These are phyloP conservation scores for Lipomyces mesembrius DNA, from an alignment of 805 yeast genomes.

Conservation along the genomic window DNA sequence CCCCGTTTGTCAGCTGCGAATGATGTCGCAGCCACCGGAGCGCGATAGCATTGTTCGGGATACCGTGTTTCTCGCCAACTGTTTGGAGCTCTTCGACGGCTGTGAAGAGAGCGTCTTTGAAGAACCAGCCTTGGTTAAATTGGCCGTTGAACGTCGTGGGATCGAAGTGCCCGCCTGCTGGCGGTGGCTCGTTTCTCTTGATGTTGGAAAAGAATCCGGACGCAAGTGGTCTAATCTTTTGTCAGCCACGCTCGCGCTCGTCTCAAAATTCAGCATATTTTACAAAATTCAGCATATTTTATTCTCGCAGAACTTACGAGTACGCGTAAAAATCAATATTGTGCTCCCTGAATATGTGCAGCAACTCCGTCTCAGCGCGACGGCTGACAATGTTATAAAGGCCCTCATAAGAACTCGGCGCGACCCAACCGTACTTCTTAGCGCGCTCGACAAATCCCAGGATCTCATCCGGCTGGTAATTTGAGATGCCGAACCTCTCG, in stretches of 20 bases:
- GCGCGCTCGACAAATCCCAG: slow-evolving; percentile 28
- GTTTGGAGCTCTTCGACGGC: slow-evolving; percentile 29
- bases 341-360: slow-evolving; percentile 38
- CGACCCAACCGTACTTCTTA: slow-evolving; percentile 20
- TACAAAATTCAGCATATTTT: not conserved
- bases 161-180: slow-evolving; percentile 27
- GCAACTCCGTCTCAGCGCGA: slow-evolving; percentile 36
- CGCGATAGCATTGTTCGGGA: slow-evolving; percentile 31
- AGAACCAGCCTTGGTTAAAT: slow-evolving; percentile 22
- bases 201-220: slow-evolving; percentile 32
- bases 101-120: slow-evolving; percentile 22
- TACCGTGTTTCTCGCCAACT: slow-evolving; percentile 16
- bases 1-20: slow-evolving; percentile 26
- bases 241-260: not conserved
- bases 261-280: not conserved
- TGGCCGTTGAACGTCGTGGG: slow-evolving; percentile 26
- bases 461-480: slow-evolving; percentile 38
- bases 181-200: slow-evolving; percentile 23
- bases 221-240: slow-evolving; percentile 23
- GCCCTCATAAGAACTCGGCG: slow-evolving; percentile 41
- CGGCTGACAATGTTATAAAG: slow-evolving; percentile 42
- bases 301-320: slow-evolving; percentile 19
- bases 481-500: slow-evolving; percentile 41
- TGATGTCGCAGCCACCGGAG: slow-evolving; percentile 34
- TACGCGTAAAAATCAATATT: slow-evolving; percentile 41